phyloP scores from a whole-genome alignment of 176 grass and related monocot species.

The Phyllostachys edulis region DNA sequence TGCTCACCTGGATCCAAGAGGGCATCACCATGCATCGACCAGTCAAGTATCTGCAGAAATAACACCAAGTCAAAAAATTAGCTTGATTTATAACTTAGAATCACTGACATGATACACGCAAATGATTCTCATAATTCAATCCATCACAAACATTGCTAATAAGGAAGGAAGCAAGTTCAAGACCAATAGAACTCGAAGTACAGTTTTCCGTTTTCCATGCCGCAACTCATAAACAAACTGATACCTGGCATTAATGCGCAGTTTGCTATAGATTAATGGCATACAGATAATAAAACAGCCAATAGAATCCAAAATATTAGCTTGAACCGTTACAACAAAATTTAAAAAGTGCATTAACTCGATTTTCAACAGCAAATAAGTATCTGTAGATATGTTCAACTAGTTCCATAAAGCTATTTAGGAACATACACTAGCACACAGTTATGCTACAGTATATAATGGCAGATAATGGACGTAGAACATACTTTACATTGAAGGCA shows the following conservation, averaged over 20 bases:
- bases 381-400: background rate
- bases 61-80: conserved; percentile 13
- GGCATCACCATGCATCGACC: background rate
- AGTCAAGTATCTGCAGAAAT: conserved; percentile 48
- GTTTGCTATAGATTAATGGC: background rate
- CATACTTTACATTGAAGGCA: background rate
- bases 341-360: background rate
- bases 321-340: background rate
- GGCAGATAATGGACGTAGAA: background rate
- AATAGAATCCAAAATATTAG: background rate
- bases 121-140: background rate
- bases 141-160: background rate
- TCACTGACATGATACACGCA: background rate
- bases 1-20: conserved; percentile 43
- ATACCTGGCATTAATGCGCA: background rate
- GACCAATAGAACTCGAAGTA: background rate
- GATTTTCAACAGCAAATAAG: background rate
- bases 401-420: background rate
- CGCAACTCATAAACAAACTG: conserved; percentile 14
- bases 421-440: background rate
- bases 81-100: background rate
- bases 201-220: background rate
- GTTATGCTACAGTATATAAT: background rate
- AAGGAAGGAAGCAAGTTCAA: background rate
- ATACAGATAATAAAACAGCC: background rate